Conservation (phyloP, 805 yeast genomes). For the Kodamaea fukazawae region DNA sequence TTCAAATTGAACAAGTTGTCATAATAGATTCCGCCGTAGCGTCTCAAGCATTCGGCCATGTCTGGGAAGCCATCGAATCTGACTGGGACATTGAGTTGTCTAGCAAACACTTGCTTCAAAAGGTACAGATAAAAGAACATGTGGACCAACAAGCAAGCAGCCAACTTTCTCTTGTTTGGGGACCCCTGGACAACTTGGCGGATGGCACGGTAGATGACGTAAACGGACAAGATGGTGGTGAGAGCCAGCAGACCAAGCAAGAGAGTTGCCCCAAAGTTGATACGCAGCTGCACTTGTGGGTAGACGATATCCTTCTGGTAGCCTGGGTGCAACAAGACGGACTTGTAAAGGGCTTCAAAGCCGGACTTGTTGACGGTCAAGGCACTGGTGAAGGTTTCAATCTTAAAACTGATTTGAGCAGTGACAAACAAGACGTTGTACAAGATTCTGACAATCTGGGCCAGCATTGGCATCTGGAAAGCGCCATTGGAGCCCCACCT, state of each 20-base stretch:
- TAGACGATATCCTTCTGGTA: too few relatives aligned
- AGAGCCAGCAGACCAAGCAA: not conserved
- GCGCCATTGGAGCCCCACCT: too few relatives aligned
- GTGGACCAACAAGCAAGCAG: conserved; percentile 8
- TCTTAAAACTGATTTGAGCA: too few relatives aligned
- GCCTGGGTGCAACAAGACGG: too few relatives aligned
- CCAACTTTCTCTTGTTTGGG: not conserved
- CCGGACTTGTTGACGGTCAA: too few relatives aligned
- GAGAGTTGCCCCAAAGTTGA: not conserved
- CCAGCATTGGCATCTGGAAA: too few relatives aligned
- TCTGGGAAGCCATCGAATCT: conserved; percentile 10
- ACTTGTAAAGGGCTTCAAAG: too few relatives aligned
- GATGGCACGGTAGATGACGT: not conserved
- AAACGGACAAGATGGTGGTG: not conserved
- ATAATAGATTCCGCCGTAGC: not conserved
- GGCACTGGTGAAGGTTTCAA: too few relatives aligned
- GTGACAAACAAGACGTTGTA: too few relatives aligned
- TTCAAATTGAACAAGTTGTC: not conserved
- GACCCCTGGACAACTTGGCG: not conserved
- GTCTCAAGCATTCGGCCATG: conserved; percentile 11
- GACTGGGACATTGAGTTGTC: conserved; percentile 5
- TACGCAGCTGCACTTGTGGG: not conserved
- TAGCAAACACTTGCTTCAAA: conserved; percentile 5
- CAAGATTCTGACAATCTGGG: too few relatives aligned
- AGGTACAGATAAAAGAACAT: conserved; percentile 8